Base-by-base conservation (phyloP, 257 asterid species). In the Rehmannia glutinosa region DNA sequence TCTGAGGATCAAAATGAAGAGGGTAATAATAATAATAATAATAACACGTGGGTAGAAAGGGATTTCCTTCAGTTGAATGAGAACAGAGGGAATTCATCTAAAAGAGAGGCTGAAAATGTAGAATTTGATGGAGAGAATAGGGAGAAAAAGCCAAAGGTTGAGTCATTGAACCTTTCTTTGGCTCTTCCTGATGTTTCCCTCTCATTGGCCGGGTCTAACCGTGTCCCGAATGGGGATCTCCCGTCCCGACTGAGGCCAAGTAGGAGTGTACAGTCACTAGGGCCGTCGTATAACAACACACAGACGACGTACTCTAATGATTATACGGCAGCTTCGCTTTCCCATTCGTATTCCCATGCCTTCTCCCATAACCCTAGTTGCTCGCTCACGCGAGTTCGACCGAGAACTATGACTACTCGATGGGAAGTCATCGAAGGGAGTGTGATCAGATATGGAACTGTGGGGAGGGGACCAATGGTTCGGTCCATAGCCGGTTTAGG, bases 401-500 rank as follows among this genome's bases (percentile, higher is more conserved):
- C 0, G 95, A 88, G 75, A 83, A 88, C 49, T 76, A 68, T 66
- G 96, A 88, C 1, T 73, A 83, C 52, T 86, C 95, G 0, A 68
- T 17, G 1, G 93, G 91, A 25, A 84, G 95, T 60, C 92, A 84
- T 56, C 62, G 89, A 64, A 80, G 84, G 78, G 94, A 81, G 12
- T 71, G 82, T 41, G 93, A 90, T 77, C 88, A 81, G 75, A 82
- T 87, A 11, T 90, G 97, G 97, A 93, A 93, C 50, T 79, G 87
- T 70, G 99, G 97, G 51, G 99, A 93, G 76, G 96, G 99, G 47
- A 84, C 96, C 32, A 91, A 91, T 70, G 96, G 97, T 19, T 88
- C 95, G 1, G 99, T 85, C 15, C 96, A 86, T 52, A 91, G 97
- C 80, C 82, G 92, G 8, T 88, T 94, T 52, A 82, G 96, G 79